phyloP scores from a whole-genome alignment of 768 basidiomycete species.

The Daedaleopsis nitida region DNA sequence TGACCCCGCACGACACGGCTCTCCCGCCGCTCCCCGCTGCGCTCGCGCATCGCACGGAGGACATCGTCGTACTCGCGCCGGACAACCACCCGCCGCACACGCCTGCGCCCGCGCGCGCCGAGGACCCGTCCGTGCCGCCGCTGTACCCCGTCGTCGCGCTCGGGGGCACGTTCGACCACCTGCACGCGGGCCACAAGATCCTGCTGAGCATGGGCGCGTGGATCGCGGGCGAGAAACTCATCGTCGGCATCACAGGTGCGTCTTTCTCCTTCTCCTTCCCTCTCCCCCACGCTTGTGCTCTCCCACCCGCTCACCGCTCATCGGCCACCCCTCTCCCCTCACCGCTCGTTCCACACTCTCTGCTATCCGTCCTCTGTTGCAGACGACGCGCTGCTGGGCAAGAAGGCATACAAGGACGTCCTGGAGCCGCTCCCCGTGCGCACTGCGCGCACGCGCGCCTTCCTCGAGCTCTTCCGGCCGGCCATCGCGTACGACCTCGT shows the following conservation, averaged over 20 bases:
- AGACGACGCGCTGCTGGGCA: slow-evolving; percentile 73
- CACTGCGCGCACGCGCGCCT: slow-evolving; percentile 57
- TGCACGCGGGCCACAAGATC: slow-evolving; percentile 97
- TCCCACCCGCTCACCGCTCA: no score
- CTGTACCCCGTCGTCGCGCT: slow-evolving; percentile 73
- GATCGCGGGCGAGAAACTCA: slow-evolving; percentile 76
- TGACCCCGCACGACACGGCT: slow-evolving; percentile 8
- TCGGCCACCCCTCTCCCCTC: no score
- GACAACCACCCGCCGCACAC: slow-evolving; percentile 19
- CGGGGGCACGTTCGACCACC: slow-evolving; percentile 97
- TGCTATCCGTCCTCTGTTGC: neutral
- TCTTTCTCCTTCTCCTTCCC: neutral
- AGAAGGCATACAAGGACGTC: slow-evolving; percentile 69
- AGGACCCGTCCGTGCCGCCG: slow-evolving; percentile 26
- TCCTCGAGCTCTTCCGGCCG: slow-evolving; percentile 72
- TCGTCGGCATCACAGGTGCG: slow-evolving; percentile 87
- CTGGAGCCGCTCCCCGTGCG: slow-evolving; percentile 65
- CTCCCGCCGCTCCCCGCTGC: slow-evolving; percentile 10
- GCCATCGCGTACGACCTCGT: slow-evolving; percentile 66
- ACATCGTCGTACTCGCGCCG: slow-evolving; percentile 20
- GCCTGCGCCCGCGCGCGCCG: slow-evolving; percentile 7
- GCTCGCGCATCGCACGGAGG: neutral
- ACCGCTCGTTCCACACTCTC: no score
- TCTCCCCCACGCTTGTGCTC: neutral
- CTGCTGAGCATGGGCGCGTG: slow-evolving; percentile 90